Evolutionary conservation across 345 rosid genomes (phyloP), one percentile per base, ranked within the genome.

Genomic region (Camelina sativa): DNA sequence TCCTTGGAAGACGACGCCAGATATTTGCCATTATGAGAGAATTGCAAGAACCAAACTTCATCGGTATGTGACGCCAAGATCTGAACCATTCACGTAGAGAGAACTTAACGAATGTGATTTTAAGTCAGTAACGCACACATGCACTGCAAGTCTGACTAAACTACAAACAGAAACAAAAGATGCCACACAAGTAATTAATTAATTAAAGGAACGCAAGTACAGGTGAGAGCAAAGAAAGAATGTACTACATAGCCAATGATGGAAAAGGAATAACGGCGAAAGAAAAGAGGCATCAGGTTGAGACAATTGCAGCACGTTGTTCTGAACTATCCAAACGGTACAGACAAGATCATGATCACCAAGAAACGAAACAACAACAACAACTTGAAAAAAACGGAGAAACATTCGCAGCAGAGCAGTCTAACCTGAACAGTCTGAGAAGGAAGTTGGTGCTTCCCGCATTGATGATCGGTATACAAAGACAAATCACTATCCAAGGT

Each of bases 41-140:
- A 89, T 85, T 87, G 86, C 82, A 89, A 37, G 78, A 85, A 89
- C 94, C 94, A 89, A 16, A 89, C 89, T 83, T 89, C 94, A 77
- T 86, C 88, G 51, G 65, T 82, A 74, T 89, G 94, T 32, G 79
- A 85, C 82, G 87, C 76, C 81, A 89, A 43, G 61, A 86, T 72
- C 94, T 89, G 85, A 80, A 66, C 67, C 84, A 82, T 80, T 82
- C 57, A 79, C 23, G 73, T 46, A 78, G 66, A 80, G 48, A 75
- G 64, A 75, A 76, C 58, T 75, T 70, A 72, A 67, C 11, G 50
- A 60, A 67, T 51, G 77, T 57, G 66, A 65, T 65, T 25, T 71
- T 58, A 72, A 52, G 58, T 72, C 77, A 78, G 44, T 52, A 77
- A 66, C 50, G 53, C 63, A 71, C 40, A 77, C 73, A 77, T 69